Base-by-base conservation (phyloP, 2,329 filamentous ascomycete genomes). In the Sphaerulina vaccinii region DNA sequence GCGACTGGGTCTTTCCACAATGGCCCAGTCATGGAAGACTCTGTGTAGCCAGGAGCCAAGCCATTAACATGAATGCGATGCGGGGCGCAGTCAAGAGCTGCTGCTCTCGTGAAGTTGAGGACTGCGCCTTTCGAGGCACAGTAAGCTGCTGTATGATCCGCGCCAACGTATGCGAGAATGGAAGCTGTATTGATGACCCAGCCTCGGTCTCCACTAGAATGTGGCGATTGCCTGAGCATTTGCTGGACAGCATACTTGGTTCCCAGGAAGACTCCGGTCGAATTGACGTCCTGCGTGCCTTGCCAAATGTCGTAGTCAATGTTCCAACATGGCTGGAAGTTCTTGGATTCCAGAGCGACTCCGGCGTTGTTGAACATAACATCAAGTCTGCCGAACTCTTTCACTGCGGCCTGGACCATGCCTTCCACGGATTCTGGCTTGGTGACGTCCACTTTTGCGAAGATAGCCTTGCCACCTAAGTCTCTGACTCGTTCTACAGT, bases 121-220 rank as follows among this genome's bases (percentile, higher is more conserved):
- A 66, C 64, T 2, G 59, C 59, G 11, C 59, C 61, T 49, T 67
- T 67, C 1, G 56, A 57, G 2, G 63, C 59, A 48, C 57, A 62
- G 39, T 67, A 67, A 5, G 61, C 59, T 3, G 59, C 56, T 1
- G 54, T 54, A 19, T 68, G 68, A 36, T 72, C 68, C 39, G 77
- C 75, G 0, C 58, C 75, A 1, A 76, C 68, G 0, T 74, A 51
- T 0, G 75, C 76, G 29, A 70, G 65, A 11, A 77, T 71, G 1
- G 72, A 75, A 0, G 75, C 70, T 1, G 75, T 72, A 46, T 79
- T 79, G 36, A 79, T 70, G 42, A 79, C 76, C 72, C 75, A 78
- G 1, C 77, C 77, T 19, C 75, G 56, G 39, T 76, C 71, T 13
- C 75, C 73, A 2, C 57, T 62, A 1, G 56, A 52, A 3, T 68